These are phyloP conservation scores for Trichoderma afroharzianum DNA, from an alignment of 2,329 filamentous ascomycete species.

Conservation along the genomic window DNA sequence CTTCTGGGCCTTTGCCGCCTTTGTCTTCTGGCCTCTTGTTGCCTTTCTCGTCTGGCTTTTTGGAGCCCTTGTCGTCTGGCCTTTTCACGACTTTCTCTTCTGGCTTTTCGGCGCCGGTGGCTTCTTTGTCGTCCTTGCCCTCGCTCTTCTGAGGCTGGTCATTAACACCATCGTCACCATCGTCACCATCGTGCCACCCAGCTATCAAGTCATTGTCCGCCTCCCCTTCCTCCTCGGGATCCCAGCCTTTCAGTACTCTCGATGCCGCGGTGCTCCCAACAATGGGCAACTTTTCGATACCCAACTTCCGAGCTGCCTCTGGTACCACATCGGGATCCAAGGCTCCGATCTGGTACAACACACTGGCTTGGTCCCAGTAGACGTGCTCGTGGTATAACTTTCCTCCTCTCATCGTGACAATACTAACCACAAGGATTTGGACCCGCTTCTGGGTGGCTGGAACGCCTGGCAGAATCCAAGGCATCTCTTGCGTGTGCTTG, in stretches of 20 bases:
- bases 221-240: conserved; percentile 38
- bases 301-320: conserved; percentile 31
- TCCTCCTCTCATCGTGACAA: conserved; percentile 58
- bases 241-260: conserved; percentile 33
- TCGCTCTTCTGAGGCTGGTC: neutral
- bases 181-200: conserved; percentile 31
- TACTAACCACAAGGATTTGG: conserved; percentile 54
- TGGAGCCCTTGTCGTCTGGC: too few relatives aligned
- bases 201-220: conserved; percentile 41
- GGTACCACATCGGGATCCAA: conserved; percentile 42
- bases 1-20: neutral
- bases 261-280: conserved; percentile 39
- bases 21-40: neutral
- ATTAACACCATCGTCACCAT: neutral
- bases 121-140: neutral
- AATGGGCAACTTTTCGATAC: conserved; percentile 37
- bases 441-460: conserved; percentile 51
- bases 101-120: neutral
- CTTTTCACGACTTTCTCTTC: neutral
- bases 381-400: conserved; percentile 61
- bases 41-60: too few relatives aligned
- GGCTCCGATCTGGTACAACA: conserved; percentile 56
- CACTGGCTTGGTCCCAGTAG: conserved; percentile 61
- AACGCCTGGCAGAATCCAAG: conserved; percentile 60
- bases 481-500: conserved; percentile 54